phyloP scores from a whole-genome alignment of 768 basidiomycete genomes.

The Neoboletus brunneissimus region DNA sequence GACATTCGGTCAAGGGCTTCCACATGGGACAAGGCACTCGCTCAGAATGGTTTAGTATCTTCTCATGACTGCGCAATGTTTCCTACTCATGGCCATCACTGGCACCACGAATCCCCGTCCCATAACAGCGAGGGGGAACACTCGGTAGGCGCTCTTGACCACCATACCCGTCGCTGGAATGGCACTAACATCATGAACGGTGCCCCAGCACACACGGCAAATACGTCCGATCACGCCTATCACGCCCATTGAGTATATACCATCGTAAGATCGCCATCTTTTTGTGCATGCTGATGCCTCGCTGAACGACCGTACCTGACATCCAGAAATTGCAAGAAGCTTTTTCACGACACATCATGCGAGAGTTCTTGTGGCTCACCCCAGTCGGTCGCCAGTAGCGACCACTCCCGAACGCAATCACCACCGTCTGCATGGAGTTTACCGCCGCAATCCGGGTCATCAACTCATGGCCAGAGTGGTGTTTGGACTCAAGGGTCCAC shows the following conservation, averaged over 20 bases:
- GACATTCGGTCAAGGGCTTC: conserved; percentile 30
- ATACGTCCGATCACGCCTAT: conserved; percentile 36
- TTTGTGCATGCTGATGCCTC: neutral
- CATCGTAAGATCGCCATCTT: conserved; percentile 27
- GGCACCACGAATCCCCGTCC: conserved; percentile 20
- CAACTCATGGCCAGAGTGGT: conserved; percentile 21
- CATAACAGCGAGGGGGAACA: conserved; percentile 28
- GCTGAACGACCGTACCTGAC: conserved; percentile 11
- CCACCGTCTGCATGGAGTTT: conserved; percentile 43
- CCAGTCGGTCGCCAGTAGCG: conserved; percentile 39
- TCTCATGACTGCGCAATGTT: conserved; percentile 34
- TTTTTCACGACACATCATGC: conserved; percentile 31
- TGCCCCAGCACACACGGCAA: conserved; percentile 27
- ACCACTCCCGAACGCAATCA: conserved; percentile 47
- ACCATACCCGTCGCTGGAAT: neutral
- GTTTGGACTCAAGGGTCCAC: conserved; percentile 29
- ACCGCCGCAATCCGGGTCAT: conserved; percentile 36
- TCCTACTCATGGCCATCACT: conserved; percentile 32
- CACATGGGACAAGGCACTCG: conserved; percentile 35
- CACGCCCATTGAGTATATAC: conserved; percentile 34
- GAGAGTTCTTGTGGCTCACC: conserved; percentile 31
- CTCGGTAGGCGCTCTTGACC: conserved; percentile 22
- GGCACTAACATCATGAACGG: conserved; percentile 13
- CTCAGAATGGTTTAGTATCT: conserved; percentile 39
- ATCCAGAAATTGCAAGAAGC: conserved; percentile 31